Percentiles rank a stretch among this genome's conserved stretches.
These are phyloP conservation scores for Xylaria nigripes DNA, from an alignment of 495 filamentous ascomycete genomes.

Conservation along the genomic window DNA sequence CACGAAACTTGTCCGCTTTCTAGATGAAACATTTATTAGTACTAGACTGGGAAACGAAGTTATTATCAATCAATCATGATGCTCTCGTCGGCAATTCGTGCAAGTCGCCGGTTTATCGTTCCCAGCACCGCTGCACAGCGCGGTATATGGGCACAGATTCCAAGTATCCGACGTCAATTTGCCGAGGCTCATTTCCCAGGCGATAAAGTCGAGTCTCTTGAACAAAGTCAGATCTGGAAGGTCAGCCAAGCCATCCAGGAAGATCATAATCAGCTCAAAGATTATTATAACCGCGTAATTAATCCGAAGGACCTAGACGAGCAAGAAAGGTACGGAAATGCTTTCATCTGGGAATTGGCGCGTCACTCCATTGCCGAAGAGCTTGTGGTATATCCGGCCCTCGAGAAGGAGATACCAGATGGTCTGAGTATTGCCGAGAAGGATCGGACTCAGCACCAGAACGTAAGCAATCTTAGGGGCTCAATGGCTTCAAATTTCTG, in stretches of 20 bases:
- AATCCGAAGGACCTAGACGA: slow-evolving; percentile 39
- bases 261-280: slow-evolving; percentile 57
- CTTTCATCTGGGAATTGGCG: slow-evolving; percentile 64
- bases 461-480: slow-evolving; percentile 25
- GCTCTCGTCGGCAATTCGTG: not conserved
- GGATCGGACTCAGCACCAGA: slow-evolving; percentile 51
- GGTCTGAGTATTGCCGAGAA: slow-evolving; percentile 47
- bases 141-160: not conserved
- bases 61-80: not conserved
- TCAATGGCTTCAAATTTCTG: not conserved
- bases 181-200: slow-evolving; percentile 14
- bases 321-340: slow-evolving; percentile 51
- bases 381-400: slow-evolving; percentile 59
- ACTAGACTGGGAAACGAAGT: not conserved
- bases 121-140: not conserved
- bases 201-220: slow-evolving; percentile 16
- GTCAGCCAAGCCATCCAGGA: slow-evolving; percentile 43
- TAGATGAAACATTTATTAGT: too few relatives aligned
- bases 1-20: too few relatives aligned
- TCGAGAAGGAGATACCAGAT: slow-evolving; percentile 50
- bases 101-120: not conserved
- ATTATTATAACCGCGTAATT: slow-evolving; percentile 51
- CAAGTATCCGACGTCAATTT: slow-evolving; percentile 1
- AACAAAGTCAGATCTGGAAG: slow-evolving; percentile 22
- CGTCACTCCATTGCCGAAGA: slow-evolving; percentile 60